Conservation (phyloP, 352 stramenopile species). For the Blastocystis sp. region DNA sequence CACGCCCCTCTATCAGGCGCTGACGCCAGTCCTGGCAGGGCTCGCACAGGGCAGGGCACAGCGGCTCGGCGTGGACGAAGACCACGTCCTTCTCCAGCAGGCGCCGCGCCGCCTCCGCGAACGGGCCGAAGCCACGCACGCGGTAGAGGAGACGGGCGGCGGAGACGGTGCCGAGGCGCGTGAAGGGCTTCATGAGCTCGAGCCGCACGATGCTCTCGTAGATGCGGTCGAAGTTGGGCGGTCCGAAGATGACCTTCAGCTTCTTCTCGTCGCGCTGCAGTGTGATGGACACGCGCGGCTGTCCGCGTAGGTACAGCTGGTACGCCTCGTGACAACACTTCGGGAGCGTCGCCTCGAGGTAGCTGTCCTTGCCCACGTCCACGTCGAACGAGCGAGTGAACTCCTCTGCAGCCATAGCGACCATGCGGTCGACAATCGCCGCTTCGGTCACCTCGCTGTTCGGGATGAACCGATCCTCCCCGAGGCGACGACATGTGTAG, state of each 20-base stretch:
- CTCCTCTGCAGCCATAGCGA: background rate
- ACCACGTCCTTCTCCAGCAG: background rate
- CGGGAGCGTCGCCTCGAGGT: background rate
- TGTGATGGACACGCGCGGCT: conserved; percentile 45
- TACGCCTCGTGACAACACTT: background rate
- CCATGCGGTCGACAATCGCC: background rate
- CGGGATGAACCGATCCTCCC: background rate
- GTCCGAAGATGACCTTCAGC: conserved; percentile 18
- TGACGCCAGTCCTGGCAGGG: too few species aligned
- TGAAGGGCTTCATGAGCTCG: background rate
- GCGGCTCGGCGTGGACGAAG: background rate
- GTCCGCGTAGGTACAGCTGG: background rate
- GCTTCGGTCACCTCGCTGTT: background rate
- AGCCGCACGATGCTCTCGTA: background rate
- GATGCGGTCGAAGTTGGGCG: background rate
- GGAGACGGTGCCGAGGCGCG: background rate
- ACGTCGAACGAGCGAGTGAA: conserved; percentile 14
- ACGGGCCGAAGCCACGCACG: background rate
- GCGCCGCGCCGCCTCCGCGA: background rate
- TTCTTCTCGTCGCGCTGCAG: conserved; percentile 20
- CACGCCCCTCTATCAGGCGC: too few species aligned
- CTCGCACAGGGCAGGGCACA: background rate
- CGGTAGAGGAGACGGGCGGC: background rate
- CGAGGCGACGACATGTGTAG: too few species aligned
- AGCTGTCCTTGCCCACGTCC: background rate